Percentiles rank a stretch among this genome's conserved stretches.
Conservation (phyloP, 805 yeast genomes). For the Metschnikowia kofuensis region DNA sequence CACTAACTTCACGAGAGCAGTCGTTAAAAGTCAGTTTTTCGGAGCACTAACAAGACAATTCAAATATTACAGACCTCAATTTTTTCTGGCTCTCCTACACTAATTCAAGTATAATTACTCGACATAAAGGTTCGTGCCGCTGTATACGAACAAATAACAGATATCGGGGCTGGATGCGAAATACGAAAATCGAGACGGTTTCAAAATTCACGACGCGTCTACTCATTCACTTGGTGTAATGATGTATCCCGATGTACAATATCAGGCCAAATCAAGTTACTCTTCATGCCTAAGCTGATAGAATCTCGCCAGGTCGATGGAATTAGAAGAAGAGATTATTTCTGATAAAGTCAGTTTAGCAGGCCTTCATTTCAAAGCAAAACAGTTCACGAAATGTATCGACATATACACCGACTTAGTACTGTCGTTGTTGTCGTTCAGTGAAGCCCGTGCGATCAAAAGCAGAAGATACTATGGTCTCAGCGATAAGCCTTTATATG, state of each 20-base stretch:
- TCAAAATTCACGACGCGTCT: slow-evolving; percentile 6
- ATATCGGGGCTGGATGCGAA: no score
- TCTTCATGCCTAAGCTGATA: not conserved
- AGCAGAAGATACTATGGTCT: slow-evolving; percentile 23
- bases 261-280: no score
- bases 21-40: no score
- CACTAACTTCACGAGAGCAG: no score
- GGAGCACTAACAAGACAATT: no score
- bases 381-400: slow-evolving; percentile 29
- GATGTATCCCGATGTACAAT: not conserved
- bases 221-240: not conserved
- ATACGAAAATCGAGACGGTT: no score
- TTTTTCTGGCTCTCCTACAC: no score
- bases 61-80: no score
- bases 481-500: slow-evolving; percentile 25
- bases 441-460: slow-evolving; percentile 11
- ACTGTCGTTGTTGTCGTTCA: slow-evolving; percentile 15
- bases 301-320: slow-evolving; percentile 8
- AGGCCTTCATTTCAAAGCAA: slow-evolving; percentile 29
- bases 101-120: no score
- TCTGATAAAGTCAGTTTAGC: slow-evolving; percentile 29
- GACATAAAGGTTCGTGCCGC: no score
- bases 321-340: slow-evolving; percentile 23
- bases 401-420: slow-evolving; percentile 26
- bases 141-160: no score